phyloP scores from a whole-genome alignment of 768 basidiomycete genomes.

The Hysterangium stoloniferum region DNA sequence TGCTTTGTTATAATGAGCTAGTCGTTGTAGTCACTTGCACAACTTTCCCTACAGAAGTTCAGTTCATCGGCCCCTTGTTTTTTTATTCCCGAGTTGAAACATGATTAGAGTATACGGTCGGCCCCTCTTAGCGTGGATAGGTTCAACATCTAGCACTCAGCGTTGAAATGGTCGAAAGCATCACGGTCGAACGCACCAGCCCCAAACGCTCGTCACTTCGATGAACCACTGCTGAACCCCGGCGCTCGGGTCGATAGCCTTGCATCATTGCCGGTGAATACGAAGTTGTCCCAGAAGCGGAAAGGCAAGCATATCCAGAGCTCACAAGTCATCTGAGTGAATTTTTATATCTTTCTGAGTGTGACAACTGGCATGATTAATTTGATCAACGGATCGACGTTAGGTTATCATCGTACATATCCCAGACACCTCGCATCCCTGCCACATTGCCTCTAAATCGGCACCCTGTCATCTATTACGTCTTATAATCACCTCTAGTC shows the following conservation, averaged over 20 bases:
- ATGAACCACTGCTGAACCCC: neutral
- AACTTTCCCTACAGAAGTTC: constrained; percentile 51
- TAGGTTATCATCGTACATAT: neutral
- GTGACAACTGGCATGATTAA: too few species aligned
- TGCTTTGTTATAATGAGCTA: constrained; percentile 16
- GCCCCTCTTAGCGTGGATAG: constrained; percentile 6
- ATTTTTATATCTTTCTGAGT: neutral
- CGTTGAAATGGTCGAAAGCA: neutral
- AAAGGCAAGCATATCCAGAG: neutral
- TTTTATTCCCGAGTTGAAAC: constrained; percentile 7
- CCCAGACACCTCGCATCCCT: neutral
- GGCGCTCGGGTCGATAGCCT: neutral
- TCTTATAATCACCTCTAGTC: constrained; percentile 36
- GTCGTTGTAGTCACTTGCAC: constrained; percentile 46
- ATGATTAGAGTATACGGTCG: constrained; percentile 2
- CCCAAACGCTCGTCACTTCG: neutral
- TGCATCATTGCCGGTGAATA: too few species aligned
- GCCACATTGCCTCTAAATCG: neutral
- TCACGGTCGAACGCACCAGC: neutral
- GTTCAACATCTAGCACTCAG: neutral
- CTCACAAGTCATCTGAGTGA: constrained; percentile 6
- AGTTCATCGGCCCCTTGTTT: constrained; percentile 8
- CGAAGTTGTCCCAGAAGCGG: neutral
- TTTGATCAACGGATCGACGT: neutral
- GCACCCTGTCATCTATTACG: constrained; percentile 22